Percentiles rank a stretch among this genome's conserved stretches.
Conservation (phyloP, 352 stramenopile species). For the Pythium vanterpoolii region DNA sequence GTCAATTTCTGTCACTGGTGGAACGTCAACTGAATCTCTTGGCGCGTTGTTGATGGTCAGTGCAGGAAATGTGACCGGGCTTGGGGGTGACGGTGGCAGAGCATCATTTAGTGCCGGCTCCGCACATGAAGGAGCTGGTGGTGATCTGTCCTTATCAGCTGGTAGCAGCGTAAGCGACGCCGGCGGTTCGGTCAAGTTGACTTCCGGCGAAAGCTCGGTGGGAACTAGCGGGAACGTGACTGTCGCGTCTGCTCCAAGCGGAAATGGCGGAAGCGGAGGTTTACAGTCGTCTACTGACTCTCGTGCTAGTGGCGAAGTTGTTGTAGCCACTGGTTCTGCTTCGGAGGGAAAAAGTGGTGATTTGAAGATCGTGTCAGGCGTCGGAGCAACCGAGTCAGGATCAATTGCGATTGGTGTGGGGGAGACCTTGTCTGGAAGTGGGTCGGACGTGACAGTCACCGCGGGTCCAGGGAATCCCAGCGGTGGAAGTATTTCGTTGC, state of each 20-base stretch:
- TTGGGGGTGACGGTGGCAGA: slow-evolving; percentile 26
- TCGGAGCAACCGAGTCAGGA: slow-evolving; percentile 3
- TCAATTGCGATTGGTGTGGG: slow-evolving; percentile 9
- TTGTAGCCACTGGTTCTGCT: slow-evolving; percentile 2
- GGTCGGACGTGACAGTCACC: slow-evolving; percentile 9
- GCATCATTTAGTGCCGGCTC: slow-evolving; percentile 31
- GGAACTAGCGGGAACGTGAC: background rate
- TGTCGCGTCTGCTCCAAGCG: slow-evolving; percentile 12
- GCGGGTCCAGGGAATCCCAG: background rate
- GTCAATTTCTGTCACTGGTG: slow-evolving; percentile 7
- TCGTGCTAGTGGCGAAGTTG: background rate
- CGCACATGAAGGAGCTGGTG: slow-evolving; percentile 22
- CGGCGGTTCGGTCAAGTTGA: slow-evolving; percentile 31
- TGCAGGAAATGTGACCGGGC: background rate
- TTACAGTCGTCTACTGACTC: slow-evolving; percentile 13
- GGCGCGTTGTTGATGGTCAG: background rate
- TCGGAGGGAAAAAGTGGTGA: slow-evolving; percentile 5
- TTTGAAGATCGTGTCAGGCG: slow-evolving; percentile 5
- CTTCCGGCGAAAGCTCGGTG: slow-evolving; percentile 20
- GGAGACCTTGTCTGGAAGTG: background rate
- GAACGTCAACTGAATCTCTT: background rate
- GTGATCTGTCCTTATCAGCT: slow-evolving; percentile 25
- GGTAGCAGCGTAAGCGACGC: slow-evolving; percentile 24
- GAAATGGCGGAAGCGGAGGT: too few relatives aligned
- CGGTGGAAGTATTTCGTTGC: background rate